Evolutionary conservation across 1,284 basidiomycete genomes (phyloP), one percentile per base, ranked within the genome.

Genomic region (Leccinum fuscescens): DNA sequence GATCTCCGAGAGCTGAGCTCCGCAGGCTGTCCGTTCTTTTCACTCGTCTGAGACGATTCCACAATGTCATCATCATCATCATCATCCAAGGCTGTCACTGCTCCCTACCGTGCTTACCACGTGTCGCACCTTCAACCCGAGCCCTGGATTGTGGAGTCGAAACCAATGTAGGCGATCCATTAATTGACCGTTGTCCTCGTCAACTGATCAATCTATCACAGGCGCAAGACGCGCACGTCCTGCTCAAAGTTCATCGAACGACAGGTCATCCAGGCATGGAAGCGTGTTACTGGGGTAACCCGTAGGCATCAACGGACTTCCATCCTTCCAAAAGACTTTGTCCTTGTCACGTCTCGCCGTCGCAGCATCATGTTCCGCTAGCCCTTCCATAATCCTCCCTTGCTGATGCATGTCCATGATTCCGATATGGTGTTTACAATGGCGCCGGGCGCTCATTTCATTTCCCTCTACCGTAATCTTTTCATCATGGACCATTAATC

Each of bases 241-340:
- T 77, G 75, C 65, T 72, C 78, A 29, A 84, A 83, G 65, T 77
- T 77, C 66, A 55, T 88, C 59, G 79, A 85, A 66, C 85, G 86
- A 54, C 82, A 82, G 66, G 72, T 86, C 64, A 71, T 88, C 59
- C 75, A 77, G 46, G 77, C 80, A 14, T 88, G 86, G 86, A 88
- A 88, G 69, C 75, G 78, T 44, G 72, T 88, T 66, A 86, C 85
- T 31, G 75, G 78, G 37, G 75, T 76, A 33, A 78, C 82, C 42
- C 83, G 82, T 63, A 83, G 79, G 61, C 74, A 76, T 33, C 77
- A 80, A 37, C 81, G 82, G 52, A 76, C 79, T 4, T 85, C 85
- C 7, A 72, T 82, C 67, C 75, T 86, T 51, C 80, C 83, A 22
- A 78, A 80, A 31, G 85, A 85, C 68, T 87, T 87, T 69, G 79